Base-by-base conservation (phyloP, 306 rosid genomes). In the Dryas octopetala region DNA sequence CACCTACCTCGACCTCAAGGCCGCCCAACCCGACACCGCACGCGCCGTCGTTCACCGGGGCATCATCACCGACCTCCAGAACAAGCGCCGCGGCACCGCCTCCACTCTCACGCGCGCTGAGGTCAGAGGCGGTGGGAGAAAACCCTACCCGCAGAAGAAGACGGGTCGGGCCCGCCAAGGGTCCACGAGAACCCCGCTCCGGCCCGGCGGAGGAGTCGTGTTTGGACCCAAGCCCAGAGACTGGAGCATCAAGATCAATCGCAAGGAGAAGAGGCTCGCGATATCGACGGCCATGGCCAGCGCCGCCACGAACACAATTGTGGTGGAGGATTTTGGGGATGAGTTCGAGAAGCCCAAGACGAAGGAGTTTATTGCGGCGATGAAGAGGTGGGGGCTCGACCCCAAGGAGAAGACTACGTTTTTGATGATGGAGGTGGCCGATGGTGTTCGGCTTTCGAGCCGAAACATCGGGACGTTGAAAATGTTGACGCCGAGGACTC, bases 21-120 rank as follows among this genome's bases (percentile, higher is more conserved):
- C 93, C 13, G 99, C 97, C 4, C 87, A 91, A 4, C 88, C 92
- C 0, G 88, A 80, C 66, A 95, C 99, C 11, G 95, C 99, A 0
- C 96, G 97, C 15, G 91, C 99, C 54, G 97, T 95, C 48, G 97
- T 95, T 65, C 99, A 95, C 89, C 93, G 97, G 3, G 99, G 87
- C 61, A 71, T 95, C 13, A 72, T 92, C 83, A 82, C 87, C 9
- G 99, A 92, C 89, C 97, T 87, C 61, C 97, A 88, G 79, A 95
- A 95, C 91, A 86, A 85, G 86, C 99, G 99, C 53, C 97, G 97
- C 12, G 97, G 99, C 60, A 95, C 99, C 0, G 99, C 99, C 41
- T 95, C 99, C 9, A 95, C 97, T 3, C 91, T 92, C 75, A 95
- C 97, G 0, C 89, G 97, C 23, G 93, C 26, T 0, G 97, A 92